Evolutionary conservation across 129 eudicot genomes (phyloP), one percentile per base, ranked within the genome.

Genomic region (Lactuca sativa): DNA sequence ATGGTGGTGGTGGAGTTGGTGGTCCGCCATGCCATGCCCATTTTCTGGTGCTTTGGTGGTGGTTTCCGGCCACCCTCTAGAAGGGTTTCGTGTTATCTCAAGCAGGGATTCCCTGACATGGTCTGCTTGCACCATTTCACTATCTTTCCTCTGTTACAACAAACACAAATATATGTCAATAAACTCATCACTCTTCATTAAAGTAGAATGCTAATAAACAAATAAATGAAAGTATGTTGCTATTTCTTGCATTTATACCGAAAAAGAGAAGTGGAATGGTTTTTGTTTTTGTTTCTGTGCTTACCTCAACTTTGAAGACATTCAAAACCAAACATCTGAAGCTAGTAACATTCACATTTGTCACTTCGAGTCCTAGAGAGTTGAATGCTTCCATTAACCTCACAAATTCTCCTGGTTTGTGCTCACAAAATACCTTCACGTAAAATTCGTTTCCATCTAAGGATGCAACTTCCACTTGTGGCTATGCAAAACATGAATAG

Each of bases 351-450:
- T 85, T 93, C 37, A 87, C 97, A 76, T 82, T 87, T 10, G 88
- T 89, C 11, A 90, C 88, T 77, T 93, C 95, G 36, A 93, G 78
- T 14, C 97, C 95, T 10, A 90, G 64, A 59, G 90, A 78, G 70
- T 66, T 78, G 60, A 93, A 81, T 38, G 90, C 99, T 72, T 89
- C 95, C 95, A 87, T 79, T 44, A 90, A 70, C 69, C 83, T 87
- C 83, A 90, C 92, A 52, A 93, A 93, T 12, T 97, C 97, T 8
- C 95, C 97, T 8, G 84, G 56, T 79, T 85, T 93, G 65, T 93
- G 97, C 86, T 93, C 99, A 31, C 99, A 85, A 14, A 93, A 93
- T 44, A 93, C 97, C 79, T 90, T 93, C 78, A 93, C 88, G 40
- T 69, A 93, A 75, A 93, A 83, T 75, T 93, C 97, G 43, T 93